Conservation (phyloP, 2,329 filamentous ascomycete species). For the Xylariaceae sp. region DNA sequence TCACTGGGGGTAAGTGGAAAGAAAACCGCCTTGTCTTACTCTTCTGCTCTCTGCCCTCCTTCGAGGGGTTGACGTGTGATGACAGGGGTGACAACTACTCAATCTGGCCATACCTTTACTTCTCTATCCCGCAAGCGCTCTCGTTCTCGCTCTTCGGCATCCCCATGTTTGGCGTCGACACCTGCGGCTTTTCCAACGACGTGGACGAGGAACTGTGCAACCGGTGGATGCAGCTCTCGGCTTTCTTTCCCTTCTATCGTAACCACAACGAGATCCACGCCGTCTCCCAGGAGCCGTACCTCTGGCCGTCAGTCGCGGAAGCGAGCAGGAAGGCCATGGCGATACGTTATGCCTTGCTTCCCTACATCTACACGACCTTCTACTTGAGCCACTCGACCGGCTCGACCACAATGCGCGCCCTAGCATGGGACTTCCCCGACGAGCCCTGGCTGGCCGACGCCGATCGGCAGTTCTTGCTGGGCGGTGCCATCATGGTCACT, state of each 20-base stretch:
- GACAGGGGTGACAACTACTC: conserved; percentile 63
- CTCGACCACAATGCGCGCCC: conserved; percentile 64
- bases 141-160: conserved; percentile 70
- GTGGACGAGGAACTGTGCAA: conserved; percentile 64
- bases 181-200: conserved; percentile 66
- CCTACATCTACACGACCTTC: conserved; percentile 73
- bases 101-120: conserved; percentile 67
- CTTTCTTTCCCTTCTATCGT: conserved; percentile 74
- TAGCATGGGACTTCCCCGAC: conserved; percentile 69
- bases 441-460: conserved; percentile 62
- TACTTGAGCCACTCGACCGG: conserved; percentile 60
- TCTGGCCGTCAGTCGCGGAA: conserved; percentile 60
- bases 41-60: neutral
- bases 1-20: conserved; percentile 58
- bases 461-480: conserved; percentile 68
- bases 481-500: conserved; percentile 58
- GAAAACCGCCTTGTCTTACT: too few relatives aligned
- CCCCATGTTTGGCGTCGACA: conserved; percentile 70
- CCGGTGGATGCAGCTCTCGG: conserved; percentile 67
- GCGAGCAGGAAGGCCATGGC: conserved; percentile 62
- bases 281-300: conserved; percentile 63
- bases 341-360: conserved; percentile 65
- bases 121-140: conserved; percentile 72
- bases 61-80: neutral
- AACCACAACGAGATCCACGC: conserved; percentile 65